Conservation (phyloP, 306 rosid genomes). For the Vigna unguiculata region DNA sequence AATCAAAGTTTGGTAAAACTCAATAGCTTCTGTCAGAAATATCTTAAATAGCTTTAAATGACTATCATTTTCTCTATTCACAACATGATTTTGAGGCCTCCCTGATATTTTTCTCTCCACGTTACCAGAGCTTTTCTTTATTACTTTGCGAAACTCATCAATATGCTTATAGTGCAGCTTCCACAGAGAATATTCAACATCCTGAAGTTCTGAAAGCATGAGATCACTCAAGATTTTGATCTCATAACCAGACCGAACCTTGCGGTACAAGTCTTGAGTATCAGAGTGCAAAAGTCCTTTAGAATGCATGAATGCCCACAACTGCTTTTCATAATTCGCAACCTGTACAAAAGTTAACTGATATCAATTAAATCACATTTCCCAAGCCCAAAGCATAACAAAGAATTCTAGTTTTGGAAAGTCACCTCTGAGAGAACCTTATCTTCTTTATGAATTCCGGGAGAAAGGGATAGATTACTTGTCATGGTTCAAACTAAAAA, state of each 20-base stretch:
- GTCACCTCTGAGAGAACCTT: conserved; percentile 63
- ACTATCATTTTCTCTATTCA: conserved; percentile 43
- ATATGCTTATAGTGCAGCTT: conserved; percentile 94
- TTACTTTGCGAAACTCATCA: conserved; percentile 85
- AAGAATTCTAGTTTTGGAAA: conserved; percentile 44
- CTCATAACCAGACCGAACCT: conserved; percentile 74
- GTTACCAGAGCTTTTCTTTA: conserved; percentile 65
- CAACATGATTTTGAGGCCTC: conserved; percentile 38
- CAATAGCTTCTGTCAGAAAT: conserved; percentile 78
- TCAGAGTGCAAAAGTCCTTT: conserved; percentile 76
- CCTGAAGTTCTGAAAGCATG: conserved; percentile 74
- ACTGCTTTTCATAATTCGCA: conserved; percentile 68
- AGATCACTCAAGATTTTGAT: conserved; percentile 56
- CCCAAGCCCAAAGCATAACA: conserved; percentile 12
- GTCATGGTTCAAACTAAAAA: conserved; percentile 51
- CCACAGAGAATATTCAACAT: conserved; percentile 93
- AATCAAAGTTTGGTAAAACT: conserved; percentile 77
- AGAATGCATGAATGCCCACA: conserved; percentile 74
- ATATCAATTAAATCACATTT: neutral
- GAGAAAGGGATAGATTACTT: conserved; percentile 40
- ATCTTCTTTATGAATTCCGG: conserved; percentile 53
- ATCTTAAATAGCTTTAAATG: conserved; percentile 61
- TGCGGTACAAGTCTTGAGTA: conserved; percentile 66
- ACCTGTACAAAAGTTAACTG: conserved; percentile 59
- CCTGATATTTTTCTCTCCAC: conserved; percentile 51